These are phyloP conservation scores for Tilletia indica DNA, from an alignment of 1,284 basidiomycete species.

Conservation along the genomic window DNA sequence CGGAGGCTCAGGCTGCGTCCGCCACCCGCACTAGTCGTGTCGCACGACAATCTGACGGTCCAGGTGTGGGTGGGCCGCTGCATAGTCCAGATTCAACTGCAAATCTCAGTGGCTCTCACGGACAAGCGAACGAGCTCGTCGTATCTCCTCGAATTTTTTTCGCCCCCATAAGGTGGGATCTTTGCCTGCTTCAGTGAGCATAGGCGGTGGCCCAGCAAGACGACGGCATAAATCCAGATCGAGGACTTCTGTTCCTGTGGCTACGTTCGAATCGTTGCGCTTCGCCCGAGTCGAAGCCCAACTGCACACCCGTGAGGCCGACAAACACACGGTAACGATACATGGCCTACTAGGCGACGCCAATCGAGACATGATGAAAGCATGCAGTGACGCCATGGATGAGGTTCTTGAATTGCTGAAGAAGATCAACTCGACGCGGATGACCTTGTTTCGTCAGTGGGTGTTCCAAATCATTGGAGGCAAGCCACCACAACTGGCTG, in stretches of 20 bases:
- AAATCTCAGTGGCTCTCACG: too few relatives aligned
- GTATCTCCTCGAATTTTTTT: background rate
- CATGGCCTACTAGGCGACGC: conserved; percentile 35
- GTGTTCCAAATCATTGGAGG: background rate
- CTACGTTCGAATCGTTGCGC: conserved; percentile 47
- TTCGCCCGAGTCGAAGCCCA: conserved; percentile 39
- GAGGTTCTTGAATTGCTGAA: conserved; percentile 34
- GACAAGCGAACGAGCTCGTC: too few relatives aligned
- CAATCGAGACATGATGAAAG: conserved; percentile 30
- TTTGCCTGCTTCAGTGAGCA: background rate
- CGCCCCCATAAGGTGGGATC: conserved; percentile 1
- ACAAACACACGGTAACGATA: conserved; percentile 38
- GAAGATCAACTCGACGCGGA: conserved; percentile 35
- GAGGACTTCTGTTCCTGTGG: conserved; percentile 32
- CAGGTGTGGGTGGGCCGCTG: too few relatives aligned
- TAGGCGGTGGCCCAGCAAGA: conserved; percentile 30
- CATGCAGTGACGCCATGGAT: conserved; percentile 30
- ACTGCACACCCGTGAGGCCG: conserved; percentile 34
- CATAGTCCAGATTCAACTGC: too few relatives aligned
- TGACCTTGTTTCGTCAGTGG: conserved; percentile 2
- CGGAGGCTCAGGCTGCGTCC: conserved; percentile 28
- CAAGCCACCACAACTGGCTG: background rate
- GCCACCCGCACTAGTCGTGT: conserved; percentile 24
- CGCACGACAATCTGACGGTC: conserved; percentile 3
- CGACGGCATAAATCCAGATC: conserved; percentile 5